phyloP scores from a whole-genome alignment of 225 moss, liverwort and hornwort species.

The Antitrichia curtipendula region DNA sequence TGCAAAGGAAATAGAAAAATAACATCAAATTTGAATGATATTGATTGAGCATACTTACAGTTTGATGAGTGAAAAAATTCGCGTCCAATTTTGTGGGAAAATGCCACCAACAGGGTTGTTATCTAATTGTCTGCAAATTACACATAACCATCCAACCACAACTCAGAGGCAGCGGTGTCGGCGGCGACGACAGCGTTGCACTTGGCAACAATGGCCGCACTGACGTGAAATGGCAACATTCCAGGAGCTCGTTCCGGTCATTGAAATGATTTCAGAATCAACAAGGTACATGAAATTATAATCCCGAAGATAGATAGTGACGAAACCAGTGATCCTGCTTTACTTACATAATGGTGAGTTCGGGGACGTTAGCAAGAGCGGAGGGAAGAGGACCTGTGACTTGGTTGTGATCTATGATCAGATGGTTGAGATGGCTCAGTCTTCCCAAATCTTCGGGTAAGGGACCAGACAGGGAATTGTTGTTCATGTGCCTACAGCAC shows the following conservation, averaged over 20 bases:
- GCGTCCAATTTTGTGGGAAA: slow-evolving; percentile 26
- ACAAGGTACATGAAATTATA: neutral
- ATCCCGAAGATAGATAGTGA: neutral
- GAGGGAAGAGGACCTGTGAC: slow-evolving; percentile 35
- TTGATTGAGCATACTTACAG: slow-evolving; percentile 34
- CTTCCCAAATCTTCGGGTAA: slow-evolving; percentile 44
- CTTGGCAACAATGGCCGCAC: neutral
- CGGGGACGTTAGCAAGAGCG: slow-evolving; percentile 12
- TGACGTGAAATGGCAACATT: neutral
- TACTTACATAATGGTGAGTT: slow-evolving; percentile 54
- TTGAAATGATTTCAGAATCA: neutral
- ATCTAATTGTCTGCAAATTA: slow-evolving; percentile 51
- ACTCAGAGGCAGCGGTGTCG: neutral
- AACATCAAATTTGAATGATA: neutral
- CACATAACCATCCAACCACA: neutral
- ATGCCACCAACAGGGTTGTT: slow-evolving; percentile 33
- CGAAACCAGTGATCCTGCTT: neutral
- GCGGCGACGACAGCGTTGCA: neutral
- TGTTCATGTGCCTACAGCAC: slow-evolving; percentile 67
- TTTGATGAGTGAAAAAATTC: slow-evolving; percentile 26
- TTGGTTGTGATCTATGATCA: slow-evolving; percentile 48
- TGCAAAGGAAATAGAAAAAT: neutral
- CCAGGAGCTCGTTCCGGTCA: neutral
- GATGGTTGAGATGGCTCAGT: slow-evolving; percentile 26
- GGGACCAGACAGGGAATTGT: slow-evolving; percentile 37